phyloP scores from a whole-genome alignment of 192 early-diverging fungal genomes.

The Backusella westeae region DNA sequence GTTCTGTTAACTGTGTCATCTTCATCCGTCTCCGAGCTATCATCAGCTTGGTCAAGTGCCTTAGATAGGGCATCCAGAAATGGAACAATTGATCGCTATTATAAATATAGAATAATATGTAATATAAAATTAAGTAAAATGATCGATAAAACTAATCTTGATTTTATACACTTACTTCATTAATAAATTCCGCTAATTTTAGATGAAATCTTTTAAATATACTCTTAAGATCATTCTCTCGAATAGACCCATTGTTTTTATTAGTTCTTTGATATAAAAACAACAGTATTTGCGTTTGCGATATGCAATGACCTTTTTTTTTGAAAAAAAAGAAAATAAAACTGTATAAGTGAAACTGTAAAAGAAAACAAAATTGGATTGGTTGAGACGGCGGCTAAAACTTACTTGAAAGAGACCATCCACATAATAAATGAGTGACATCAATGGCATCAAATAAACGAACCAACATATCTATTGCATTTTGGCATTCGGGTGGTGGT shows the following conservation, averaged over 20 bases:
- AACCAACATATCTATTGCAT: background rate
- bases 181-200: conserved; percentile 5
- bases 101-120: background rate
- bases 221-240: background rate
- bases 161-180: background rate
- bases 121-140: background rate
- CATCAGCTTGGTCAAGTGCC: background rate
- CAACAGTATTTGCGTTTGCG: background rate
- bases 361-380: background rate
- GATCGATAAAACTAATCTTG: background rate
- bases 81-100: conserved; percentile 8
- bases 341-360: background rate
- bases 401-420: conserved; percentile 16
- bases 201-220: background rate
- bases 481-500: background rate
- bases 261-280: background rate
- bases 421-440: background rate
- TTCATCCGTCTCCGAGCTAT: background rate
- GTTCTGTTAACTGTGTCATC: background rate
- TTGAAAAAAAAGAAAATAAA: background rate
- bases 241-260: background rate
- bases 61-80: background rate
- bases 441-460: background rate
- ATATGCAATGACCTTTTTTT: background rate
- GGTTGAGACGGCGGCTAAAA: background rate